Base-by-base conservation (phyloP, 257 asterid species). In the Henckelia pumila region DNA sequence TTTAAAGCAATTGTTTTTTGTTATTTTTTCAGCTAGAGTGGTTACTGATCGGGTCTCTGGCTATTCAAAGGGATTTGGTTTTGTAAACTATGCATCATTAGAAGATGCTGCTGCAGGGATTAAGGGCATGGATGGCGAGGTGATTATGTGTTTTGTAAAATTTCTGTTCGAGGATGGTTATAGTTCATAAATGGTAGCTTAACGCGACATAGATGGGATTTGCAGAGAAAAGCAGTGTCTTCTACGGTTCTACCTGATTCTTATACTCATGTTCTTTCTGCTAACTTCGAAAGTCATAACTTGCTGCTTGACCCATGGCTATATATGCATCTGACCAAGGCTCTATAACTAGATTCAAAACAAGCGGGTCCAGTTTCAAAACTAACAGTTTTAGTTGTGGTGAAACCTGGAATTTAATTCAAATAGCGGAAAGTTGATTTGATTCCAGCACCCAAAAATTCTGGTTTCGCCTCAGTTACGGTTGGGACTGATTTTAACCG, bases 61-160 rank as follows among this genome's bases (percentile, higher is more conserved):
- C 44, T 89, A 73, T 78, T 92, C 98, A n/a, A 92, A 79, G 84
- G 95, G 98, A 49, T 92, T 81, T 56, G 98, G 98, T 68, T 92
- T 87, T 67, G 96, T 92, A 53, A 78, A 65, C 64, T 92, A 92
- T 74, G 80, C 85, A 65, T 78, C 95, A 19, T 0, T 87, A 63
- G 85, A 83, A 56, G 92, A 83, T 1, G 95, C 98, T 70, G 91
- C 26, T 67, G 74, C 83, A 26, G 98, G 96, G 77, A 80, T 85
- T 49, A 75, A 83, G 67, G 96, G 92, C 85, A 84, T 89, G 96
- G 92, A 92, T 79, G 96, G 96, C 64, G 82, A 86, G 96, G 98
- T 92, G 55, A 73, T 65, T 64, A 55, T 59, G 10, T 49, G 25
- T 25, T 63, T 3, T 10, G 66, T 26, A 53, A 61, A 58, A 37